Evolutionary conservation across 176 grass and related monocot species (phyloP).

Genomic region (Secale cereale): DNA sequence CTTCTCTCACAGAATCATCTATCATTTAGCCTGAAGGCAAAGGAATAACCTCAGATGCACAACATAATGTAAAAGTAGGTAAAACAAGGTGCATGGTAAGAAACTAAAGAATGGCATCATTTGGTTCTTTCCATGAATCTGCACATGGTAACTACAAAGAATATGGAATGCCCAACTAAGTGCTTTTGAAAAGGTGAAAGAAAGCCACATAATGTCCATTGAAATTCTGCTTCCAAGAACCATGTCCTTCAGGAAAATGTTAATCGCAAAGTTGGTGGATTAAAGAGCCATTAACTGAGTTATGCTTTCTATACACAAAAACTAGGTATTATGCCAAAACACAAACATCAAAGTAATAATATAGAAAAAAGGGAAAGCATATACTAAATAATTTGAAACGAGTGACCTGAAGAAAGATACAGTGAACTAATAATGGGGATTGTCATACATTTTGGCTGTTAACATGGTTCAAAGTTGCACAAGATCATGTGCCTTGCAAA

Average conservation of each 20-base stretch:
- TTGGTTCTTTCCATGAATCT: constrained; percentile 3
- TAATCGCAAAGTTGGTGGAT: background rate
- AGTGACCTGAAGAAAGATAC: background rate
- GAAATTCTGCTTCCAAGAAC: background rate
- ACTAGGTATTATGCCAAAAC: background rate
- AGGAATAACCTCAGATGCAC: background rate
- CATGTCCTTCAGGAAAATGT: background rate
- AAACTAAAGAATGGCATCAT: background rate
- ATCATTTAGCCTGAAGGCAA: background rate
- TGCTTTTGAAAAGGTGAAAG: background rate
- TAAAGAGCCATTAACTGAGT: background rate
- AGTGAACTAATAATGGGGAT: background rate
- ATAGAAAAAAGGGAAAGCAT: background rate
- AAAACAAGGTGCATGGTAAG: background rate
- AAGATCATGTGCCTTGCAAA: background rate
- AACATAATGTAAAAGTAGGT: background rate
- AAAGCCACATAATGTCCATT: background rate
- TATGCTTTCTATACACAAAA: background rate
- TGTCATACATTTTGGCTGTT: background rate
- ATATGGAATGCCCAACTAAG: background rate
- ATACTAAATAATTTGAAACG: background rate
- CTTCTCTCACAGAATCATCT: background rate
- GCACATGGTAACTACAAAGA: constrained; percentile 4
- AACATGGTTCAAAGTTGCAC: background rate
- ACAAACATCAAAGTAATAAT: background rate